Evolutionary conservation across 2,329 filamentous ascomycete species (phyloP).

Genomic region (Aaosphaeria pasadenensis): DNA sequence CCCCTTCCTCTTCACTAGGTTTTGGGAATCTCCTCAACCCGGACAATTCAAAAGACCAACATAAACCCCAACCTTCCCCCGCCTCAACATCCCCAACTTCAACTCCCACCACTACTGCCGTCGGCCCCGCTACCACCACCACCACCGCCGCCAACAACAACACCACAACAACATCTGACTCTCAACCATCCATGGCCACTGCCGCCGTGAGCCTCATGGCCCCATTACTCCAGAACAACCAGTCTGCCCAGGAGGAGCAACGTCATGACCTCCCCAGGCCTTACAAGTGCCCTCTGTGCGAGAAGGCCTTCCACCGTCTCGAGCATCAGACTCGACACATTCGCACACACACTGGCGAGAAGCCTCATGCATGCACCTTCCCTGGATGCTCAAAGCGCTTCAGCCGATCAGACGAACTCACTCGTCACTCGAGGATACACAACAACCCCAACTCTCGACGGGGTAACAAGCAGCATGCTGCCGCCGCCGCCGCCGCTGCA

Average conservation of each 20-base stretch:
- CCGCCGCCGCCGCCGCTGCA: constrained; percentile 55
- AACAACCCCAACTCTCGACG: constrained; percentile 96
- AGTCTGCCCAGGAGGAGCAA: constrained; percentile 50
- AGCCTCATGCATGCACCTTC: constrained; percentile 94
- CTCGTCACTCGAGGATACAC: constrained; percentile 95
- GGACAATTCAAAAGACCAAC: constrained; percentile 15
- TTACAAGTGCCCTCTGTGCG: constrained; percentile 98
- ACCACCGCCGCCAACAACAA: constrained; percentile 4
- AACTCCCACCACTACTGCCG: constrained; percentile 1
- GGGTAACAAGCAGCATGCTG: constrained; percentile 76
- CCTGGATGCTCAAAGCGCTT: constrained; percentile 97
- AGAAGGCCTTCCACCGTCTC: constrained; percentile 96
- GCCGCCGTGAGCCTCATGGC: constrained; percentile 48
- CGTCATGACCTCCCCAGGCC: constrained; percentile 85
- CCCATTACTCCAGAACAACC: constrained; percentile 60
- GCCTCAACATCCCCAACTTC: neutral
- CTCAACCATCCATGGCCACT: constrained; percentile 37
- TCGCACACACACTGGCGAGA: constrained; percentile 95
- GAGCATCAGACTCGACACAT: constrained; percentile 94
- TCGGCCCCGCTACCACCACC: constrained; percentile 2
- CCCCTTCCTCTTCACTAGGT: constrained; percentile 30
- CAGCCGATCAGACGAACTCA: constrained; percentile 93
- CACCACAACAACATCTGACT: constrained; percentile 1
- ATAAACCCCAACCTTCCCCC: constrained; percentile 1
- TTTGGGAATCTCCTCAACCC: constrained; percentile 40